Evolutionary conservation across 371 early-diverging fungal genomes (phyloP).

Genomic region (Nosema granulosis): DNA sequence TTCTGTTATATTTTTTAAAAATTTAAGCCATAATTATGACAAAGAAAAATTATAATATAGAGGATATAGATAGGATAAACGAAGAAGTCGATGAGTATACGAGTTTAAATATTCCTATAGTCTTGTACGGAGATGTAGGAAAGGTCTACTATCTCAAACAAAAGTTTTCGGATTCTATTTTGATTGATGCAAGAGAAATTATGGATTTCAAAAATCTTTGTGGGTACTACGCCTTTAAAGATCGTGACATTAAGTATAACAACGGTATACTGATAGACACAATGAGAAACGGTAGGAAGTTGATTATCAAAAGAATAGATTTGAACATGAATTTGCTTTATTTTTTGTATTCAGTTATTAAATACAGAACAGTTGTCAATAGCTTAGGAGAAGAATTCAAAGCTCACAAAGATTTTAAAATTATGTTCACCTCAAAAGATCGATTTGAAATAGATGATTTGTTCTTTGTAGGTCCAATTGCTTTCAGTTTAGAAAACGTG

Average conservation of each 20-base stretch:
- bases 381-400: slow-evolving; percentile 24
- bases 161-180: slow-evolving; percentile 11
- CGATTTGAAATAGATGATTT: slow-evolving; percentile 21
- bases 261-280: slow-evolving; percentile 86
- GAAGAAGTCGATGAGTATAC: background rate
- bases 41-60: background rate
- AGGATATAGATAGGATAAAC: background rate
- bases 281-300: slow-evolving; percentile 81
- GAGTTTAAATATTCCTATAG: slow-evolving; percentile 21
- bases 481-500: slow-evolving; percentile 9
- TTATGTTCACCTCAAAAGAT: slow-evolving; percentile 47
- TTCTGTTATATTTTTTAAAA: no score
- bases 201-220: slow-evolving; percentile 40
- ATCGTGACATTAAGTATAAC: slow-evolving; percentile 77
- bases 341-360: slow-evolving; percentile 41
- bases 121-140: slow-evolving; percentile 46
- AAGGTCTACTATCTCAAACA: slow-evolving; percentile 17
- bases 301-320: slow-evolving; percentile 93
- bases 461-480: slow-evolving; percentile 49
- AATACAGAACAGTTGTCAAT: slow-evolving; percentile 23
- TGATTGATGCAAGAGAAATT: slow-evolving; percentile 55
- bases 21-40: no score
- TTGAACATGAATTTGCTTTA: slow-evolving; percentile 64
- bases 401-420: slow-evolving; percentile 36
- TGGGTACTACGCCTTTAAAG: slow-evolving; percentile 66